These are phyloP conservation scores for Penicillium psychrosexuale DNA, from an alignment of 2,329 filamentous ascomycete genomes.

Conservation along the genomic window DNA sequence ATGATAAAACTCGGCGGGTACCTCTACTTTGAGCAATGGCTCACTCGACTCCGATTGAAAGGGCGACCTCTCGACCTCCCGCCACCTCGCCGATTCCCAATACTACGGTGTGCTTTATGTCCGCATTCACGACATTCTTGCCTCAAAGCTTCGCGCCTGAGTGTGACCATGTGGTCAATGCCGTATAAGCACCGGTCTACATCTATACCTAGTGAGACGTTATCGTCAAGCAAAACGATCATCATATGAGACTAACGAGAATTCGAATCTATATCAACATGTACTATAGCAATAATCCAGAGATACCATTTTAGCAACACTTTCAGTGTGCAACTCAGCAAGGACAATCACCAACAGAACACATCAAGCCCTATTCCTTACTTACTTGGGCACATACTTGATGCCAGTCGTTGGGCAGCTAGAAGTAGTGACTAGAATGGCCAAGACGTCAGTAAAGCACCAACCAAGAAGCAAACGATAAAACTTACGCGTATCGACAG, in stretches of 20 bases:
- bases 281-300: conserved; percentile 2
- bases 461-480: background rate
- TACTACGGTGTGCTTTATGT: background rate
- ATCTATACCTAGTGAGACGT: background rate
- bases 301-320: conserved; percentile 2
- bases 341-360: background rate
- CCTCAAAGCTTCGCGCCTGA: background rate
- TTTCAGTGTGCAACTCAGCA: background rate
- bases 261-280: background rate
- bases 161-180: background rate
- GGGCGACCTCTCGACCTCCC: background rate
- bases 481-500: conserved; percentile 49
- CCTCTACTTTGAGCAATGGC: background rate
- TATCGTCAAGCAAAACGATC: background rate
- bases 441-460: background rate
- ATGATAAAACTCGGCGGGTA: no score
- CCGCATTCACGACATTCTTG: background rate
- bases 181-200: background rate
- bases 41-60: background rate
- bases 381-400: conserved; percentile 60
- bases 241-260: background rate
- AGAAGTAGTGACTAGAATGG: conserved; percentile 42
- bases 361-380: background rate
- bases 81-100: background rate
- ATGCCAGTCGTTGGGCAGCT: conserved; percentile 63